phyloP scores from a whole-genome alignment of 495 filamentous ascomycete genomes.

The Hypoxylon cercidicola region DNA sequence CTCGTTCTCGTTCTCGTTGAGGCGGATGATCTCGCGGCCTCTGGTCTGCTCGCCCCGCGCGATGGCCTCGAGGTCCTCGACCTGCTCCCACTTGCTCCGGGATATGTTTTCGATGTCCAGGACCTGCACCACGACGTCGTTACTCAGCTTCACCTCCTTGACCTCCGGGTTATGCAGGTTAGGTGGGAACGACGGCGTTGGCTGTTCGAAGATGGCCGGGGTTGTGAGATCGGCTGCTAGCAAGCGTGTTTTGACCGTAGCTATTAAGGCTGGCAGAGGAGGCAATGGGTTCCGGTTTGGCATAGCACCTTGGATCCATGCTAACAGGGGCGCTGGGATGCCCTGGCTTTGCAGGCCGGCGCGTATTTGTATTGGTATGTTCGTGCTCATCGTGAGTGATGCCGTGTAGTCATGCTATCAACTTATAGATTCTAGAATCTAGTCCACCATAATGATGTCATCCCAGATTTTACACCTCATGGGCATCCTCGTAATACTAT shows the following conservation, averaged over 20 bases:
- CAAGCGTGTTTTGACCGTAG: slow-evolving; percentile 83
- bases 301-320: slow-evolving; percentile 52
- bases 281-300: slow-evolving; percentile 60
- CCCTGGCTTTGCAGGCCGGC: slow-evolving; percentile 47
- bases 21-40: slow-evolving; percentile 84
- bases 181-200: slow-evolving; percentile 66
- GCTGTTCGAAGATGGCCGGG: slow-evolving; percentile 62
- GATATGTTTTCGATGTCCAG: slow-evolving; percentile 85
- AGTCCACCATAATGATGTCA: background rate
- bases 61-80: slow-evolving; percentile 84
- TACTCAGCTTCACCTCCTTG: slow-evolving; percentile 63
- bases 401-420: background rate
- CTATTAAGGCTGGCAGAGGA: slow-evolving; percentile 75
- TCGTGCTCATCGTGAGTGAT: slow-evolving; percentile 36
- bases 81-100: slow-evolving; percentile 80
- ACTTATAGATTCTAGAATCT: background rate
- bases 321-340: slow-evolving; percentile 50
- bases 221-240: slow-evolving; percentile 79
- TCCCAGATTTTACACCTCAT: background rate
- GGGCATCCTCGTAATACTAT: background rate
- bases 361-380: slow-evolving; percentile 51
- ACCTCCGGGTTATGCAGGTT: slow-evolving; percentile 60
- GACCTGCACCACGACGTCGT: slow-evolving; percentile 79
- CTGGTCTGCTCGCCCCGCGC: slow-evolving; percentile 85
- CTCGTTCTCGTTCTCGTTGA: slow-evolving; percentile 54